Conservation (phyloP, 2,329 filamentous ascomycete species). For the Fusarium sp. region DNA sequence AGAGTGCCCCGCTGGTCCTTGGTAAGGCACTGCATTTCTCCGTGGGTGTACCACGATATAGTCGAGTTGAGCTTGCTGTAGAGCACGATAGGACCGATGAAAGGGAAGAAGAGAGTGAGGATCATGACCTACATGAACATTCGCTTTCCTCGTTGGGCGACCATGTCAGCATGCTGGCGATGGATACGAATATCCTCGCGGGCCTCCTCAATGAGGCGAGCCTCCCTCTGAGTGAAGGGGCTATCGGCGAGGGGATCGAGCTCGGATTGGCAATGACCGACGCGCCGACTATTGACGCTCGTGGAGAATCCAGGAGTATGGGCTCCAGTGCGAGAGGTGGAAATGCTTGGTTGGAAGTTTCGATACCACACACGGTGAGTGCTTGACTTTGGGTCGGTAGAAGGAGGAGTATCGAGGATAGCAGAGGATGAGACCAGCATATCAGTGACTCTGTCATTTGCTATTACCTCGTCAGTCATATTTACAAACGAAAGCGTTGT, state of each 20-base stretch:
- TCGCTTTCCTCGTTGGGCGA: constrained; percentile 44
- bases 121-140: constrained; percentile 53
- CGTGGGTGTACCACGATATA: constrained; percentile 60
- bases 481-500: not conserved
- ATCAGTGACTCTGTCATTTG: constrained; percentile 34
- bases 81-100: constrained; percentile 57
- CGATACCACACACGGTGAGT: constrained; percentile 22
- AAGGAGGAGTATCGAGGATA: constrained; percentile 34
- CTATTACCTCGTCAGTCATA: constrained; percentile 18
- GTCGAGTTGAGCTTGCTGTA: constrained; percentile 55
- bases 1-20: constrained; percentile 44
- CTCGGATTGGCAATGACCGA: constrained; percentile 2
- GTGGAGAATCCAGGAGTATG: constrained; percentile 40
- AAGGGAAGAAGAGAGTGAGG: constrained; percentile 56
- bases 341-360: constrained; percentile 5
- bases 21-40: constrained; percentile 54
- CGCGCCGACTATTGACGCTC: constrained; percentile 28
- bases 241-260: constrained; percentile 22
- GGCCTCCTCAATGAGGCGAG: constrained; percentile 45
- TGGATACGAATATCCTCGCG: constrained; percentile 45
- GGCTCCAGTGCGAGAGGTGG: constrained; percentile 8
- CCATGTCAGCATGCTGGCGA: constrained; percentile 40
- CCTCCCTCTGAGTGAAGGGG: constrained; percentile 44
- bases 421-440: constrained; percentile 40
- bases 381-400: constrained; percentile 6